phyloP scores from a whole-genome alignment of 192 early-diverging fungal species.

The Chytriomyces sp. region DNA sequence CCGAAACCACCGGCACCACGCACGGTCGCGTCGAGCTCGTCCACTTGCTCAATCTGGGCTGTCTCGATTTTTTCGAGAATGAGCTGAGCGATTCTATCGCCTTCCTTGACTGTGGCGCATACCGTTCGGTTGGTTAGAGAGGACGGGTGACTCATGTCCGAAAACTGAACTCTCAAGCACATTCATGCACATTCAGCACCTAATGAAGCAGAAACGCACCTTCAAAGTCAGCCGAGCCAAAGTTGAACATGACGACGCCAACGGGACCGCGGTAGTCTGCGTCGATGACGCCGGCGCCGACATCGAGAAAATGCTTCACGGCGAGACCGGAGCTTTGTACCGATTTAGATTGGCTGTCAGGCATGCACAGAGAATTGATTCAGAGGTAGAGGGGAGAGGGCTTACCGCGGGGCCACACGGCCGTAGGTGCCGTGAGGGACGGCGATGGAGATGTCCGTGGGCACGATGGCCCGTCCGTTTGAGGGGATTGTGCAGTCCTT shows the following conservation, averaged over 20 bases:
- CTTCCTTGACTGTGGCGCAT: conserved; percentile 72
- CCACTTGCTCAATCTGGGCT: conserved; percentile 77
- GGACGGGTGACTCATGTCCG: too few relatives aligned
- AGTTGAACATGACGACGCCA: conserved; percentile 88
- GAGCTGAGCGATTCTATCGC: conserved; percentile 96
- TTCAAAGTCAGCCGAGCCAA: conserved; percentile 67
- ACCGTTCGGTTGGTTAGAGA: too few relatives aligned
- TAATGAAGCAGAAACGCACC: conserved; percentile 32
- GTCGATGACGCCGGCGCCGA: conserved; percentile 91
- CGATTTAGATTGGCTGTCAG: too few relatives aligned
- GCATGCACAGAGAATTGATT: too few relatives aligned
- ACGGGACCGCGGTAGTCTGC: conserved; percentile 87
- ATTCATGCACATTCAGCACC: too few relatives aligned
- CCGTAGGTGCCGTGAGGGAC: conserved; percentile 90
- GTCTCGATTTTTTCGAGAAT: conserved; percentile 85
- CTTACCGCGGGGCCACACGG: conserved; percentile 91
- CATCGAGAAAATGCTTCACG: conserved; percentile 85
- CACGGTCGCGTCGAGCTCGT: conserved; percentile 51
- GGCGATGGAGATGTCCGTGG: conserved; percentile 84
- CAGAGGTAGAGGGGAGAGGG: too few relatives aligned
- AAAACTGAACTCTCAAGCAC: too few relatives aligned
- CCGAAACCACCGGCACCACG: conserved; percentile 59
- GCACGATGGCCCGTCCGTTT: conserved; percentile 74
- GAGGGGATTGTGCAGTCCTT: conserved; percentile 64
- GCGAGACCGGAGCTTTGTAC: conserved; percentile 73